phyloP scores from a whole-genome alignment of 2,329 filamentous ascomycete species.

The Fusarium sp. region DNA sequence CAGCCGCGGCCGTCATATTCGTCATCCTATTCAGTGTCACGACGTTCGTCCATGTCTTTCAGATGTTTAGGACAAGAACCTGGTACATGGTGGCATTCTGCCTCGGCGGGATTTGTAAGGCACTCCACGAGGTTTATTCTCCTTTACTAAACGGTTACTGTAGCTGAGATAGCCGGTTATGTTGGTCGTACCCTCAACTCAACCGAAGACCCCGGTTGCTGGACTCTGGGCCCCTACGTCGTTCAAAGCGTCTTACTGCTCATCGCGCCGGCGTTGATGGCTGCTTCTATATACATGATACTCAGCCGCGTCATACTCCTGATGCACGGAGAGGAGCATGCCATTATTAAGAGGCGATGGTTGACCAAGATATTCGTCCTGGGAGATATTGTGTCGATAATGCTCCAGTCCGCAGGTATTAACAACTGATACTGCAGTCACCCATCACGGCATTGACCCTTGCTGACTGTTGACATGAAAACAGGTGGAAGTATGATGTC shows the following conservation, averaged over 20 bases:
- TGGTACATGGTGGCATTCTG: not conserved
- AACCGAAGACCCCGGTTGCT: not conserved
- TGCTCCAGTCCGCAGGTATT: not conserved
- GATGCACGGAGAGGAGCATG: not conserved
- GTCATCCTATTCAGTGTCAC: not conserved
- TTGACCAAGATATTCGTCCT: not conserved
- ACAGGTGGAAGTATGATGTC: not conserved
- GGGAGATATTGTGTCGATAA: not conserved
- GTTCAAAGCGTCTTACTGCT: not conserved
- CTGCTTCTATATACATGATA: not conserved
- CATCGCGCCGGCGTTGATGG: not conserved
- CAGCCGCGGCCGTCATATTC: not conserved
- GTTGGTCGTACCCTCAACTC: not conserved
- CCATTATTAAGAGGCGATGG: not conserved
- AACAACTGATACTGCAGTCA: no score
- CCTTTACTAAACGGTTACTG: no score
- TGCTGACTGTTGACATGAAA: no score
- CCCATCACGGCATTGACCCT: rapidly evolving
- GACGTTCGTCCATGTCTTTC: not conserved
- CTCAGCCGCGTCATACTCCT: not conserved
- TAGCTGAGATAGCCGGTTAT: not conserved
- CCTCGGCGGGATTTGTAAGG: not conserved
- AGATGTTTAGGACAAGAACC: not conserved
- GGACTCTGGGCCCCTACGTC: not conserved
- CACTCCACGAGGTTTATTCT: not conserved